Evolutionary conservation across 75 land plant species (phyloP), one percentile per base, ranked within the genome.

Genomic region (Adiantum capillusveneris): DNA sequence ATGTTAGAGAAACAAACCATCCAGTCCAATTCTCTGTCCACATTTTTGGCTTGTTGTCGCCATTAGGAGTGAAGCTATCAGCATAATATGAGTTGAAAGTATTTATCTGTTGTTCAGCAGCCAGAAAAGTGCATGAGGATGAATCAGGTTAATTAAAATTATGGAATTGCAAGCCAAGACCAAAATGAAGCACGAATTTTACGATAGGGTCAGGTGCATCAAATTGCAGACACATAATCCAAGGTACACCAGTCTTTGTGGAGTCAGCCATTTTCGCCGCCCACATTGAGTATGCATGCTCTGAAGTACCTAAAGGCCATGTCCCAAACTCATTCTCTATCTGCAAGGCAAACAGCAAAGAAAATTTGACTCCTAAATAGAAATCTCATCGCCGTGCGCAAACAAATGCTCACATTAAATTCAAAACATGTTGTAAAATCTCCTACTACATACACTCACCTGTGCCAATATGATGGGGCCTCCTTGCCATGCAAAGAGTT

Each of bases 11-110:
- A 18, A 48, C 65, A 53, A 13, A 87, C 93, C 94, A 85, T 19
- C 94, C 94, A 43, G 80, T 74, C 93, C 93, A 88, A 31, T 88
- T 88, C 52, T 88, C 93, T 21, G 94, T 88, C 94, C 94, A 88
- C 79, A 88, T 88, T 57, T 77, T 82, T 0, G 90, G 94, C 30
- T 59, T 79, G 5, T 62, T 64, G 0, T 54, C 41, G 22, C 70
- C 62, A 28, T 77, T 77, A 0, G 94, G 94, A 6, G 26, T 44
- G 56, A 76, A 85, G 6, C 27, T 20, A 59, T 85, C 84, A 48
- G 86, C 83, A 61, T 85, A 85, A 49, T 56, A 88, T 0, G 86
- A 81, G 57, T 88, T 88, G 71, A 83, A 80, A 12, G 83, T 72
- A 36, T 80, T 71, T 20, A 80, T 76, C 82, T 79, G 68, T 18